Percentiles rank a stretch among this genome's conserved stretches.
Conservation (phyloP, 495 filamentous ascomycete genomes). For the Aspergillus campestris region DNA sequence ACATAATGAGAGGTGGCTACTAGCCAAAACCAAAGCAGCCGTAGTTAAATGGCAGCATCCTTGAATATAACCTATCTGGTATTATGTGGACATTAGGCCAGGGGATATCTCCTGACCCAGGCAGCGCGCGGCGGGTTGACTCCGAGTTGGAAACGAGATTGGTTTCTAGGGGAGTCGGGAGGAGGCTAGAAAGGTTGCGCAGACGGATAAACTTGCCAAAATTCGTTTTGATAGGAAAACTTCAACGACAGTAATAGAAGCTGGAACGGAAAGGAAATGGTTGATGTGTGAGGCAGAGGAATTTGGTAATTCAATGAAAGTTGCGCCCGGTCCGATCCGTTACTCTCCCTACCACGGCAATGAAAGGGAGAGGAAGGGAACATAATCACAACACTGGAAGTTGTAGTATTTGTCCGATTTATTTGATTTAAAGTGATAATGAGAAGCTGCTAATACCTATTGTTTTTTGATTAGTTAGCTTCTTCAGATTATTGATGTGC, state of each 20-base stretch:
- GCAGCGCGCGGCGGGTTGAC: not conserved
- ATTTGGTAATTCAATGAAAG: not conserved
- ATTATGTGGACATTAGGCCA: slow-evolving; percentile 18
- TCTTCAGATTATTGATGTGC: too few relatives aligned
- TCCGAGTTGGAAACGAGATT: not conserved
- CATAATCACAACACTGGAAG: slow-evolving; percentile 6
- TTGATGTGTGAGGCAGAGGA: not conserved
- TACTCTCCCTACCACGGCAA: slow-evolving; percentile 7
- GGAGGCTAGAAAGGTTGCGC: too few relatives aligned
- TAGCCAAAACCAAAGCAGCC: slow-evolving; percentile 27
- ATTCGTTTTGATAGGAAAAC: too few relatives aligned
- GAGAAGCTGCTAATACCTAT: too few relatives aligned
- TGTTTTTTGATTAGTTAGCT: too few relatives aligned
- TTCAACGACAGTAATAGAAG: not conserved
- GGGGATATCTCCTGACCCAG: slow-evolving; percentile 14
- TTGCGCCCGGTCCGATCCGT: slow-evolving; percentile 5
- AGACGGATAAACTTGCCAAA: too few relatives aligned
- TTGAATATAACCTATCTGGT: slow-evolving; percentile 19
- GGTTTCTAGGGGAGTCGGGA: not conserved
- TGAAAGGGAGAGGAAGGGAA: slow-evolving; percentile 7
- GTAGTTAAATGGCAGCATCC: slow-evolving; percentile 35
- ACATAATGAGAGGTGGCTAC: slow-evolving; percentile 53
- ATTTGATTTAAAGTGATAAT: too few relatives aligned
- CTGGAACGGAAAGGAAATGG: not conserved
- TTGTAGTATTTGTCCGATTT: not conserved